Base-by-base conservation (phyloP, 2,329 filamentous ascomycete genomes). In the Aspergillus ibericus region DNA sequence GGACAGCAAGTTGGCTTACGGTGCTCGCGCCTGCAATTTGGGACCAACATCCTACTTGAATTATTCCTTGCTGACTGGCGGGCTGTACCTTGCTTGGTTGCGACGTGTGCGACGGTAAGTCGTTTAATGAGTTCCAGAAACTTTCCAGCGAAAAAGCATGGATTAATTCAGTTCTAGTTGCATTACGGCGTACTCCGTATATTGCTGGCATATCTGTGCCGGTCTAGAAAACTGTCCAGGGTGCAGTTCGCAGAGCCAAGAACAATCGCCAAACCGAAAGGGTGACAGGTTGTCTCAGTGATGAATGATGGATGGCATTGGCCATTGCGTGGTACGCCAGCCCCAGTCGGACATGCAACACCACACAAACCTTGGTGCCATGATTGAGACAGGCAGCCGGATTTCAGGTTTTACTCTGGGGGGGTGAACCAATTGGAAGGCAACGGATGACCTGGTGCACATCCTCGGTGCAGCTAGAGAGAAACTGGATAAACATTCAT, bases 351-450 rank as follows among this genome's bases (percentile, higher is more conserved):
- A 53, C 34, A 38, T 38, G 25, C 34, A 40, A 38, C 50, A 27
- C 38, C 38, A 18, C 38, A 53, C 35, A 15, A 29, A 35, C 15
- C 13, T 12, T 42, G 18, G 16, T 18, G 20, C 22, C 25, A 18
- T 18, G 13, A 50, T 27, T 56, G 32, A 40, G 53, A 49, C 25
- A 49, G 53, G 34, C 53, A 38, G 32, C 50, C 54, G 25, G 22
- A 48, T 40, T 29, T 34, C 44, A 32, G 35, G 44, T 50, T 20
- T 49, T 20, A 18, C 9, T 44, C 48, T 32, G 34, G 32, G 55
- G 35, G 49, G 32, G 12, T 35, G 42, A 42, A 55, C 61, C 61
- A 63, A 61, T 63, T 58, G 61, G 59, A 59, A 55, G 36, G 13
- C 35, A 15, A 46, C 53, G 59, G 56, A 54, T 59, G 25, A 15